Evolutionary conservation across 2,329 filamentous ascomycete genomes (phyloP).

Genomic region (Fusarium robinianum): DNA sequence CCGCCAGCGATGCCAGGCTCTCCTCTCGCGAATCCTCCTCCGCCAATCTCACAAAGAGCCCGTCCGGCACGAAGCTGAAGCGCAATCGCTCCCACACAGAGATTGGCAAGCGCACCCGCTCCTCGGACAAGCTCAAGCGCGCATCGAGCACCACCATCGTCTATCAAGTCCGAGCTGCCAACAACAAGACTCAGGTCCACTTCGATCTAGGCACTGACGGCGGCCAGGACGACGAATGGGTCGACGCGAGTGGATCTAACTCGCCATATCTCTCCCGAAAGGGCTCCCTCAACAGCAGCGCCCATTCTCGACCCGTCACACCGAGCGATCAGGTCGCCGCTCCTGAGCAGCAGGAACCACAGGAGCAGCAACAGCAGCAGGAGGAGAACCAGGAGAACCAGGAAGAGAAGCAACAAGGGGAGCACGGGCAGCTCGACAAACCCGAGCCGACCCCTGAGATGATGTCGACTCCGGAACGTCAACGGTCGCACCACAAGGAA

Average conservation of each 20-base stretch:
- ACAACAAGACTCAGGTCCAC: constrained; percentile 60
- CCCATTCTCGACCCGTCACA: constrained; percentile 48
- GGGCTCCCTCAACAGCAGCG: constrained; percentile 55
- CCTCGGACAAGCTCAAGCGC: constrained; percentile 57
- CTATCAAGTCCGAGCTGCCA: constrained; percentile 47
- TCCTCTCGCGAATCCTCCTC: constrained; percentile 49
- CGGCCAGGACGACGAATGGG: constrained; percentile 65
- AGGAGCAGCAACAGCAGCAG: constrained; percentile 1
- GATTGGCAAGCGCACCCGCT: constrained; percentile 60
- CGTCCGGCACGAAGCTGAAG: constrained; percentile 55
- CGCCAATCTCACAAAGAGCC: constrained; percentile 56
- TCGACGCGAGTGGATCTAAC: constrained; percentile 67
- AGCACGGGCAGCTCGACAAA: constrained; percentile 12
- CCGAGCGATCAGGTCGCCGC: constrained; percentile 34
- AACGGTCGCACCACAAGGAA: constrained; percentile 60
- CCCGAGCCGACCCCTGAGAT: constrained; percentile 9
- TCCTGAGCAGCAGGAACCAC: constrained; percentile 15
- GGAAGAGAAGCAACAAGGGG: constrained; percentile 1
- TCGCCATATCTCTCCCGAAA: constrained; percentile 58
- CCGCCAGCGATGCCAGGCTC: constrained; percentile 56
- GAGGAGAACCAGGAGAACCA: constrained; percentile 17
- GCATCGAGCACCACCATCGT: constrained; percentile 56
- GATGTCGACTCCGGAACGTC: constrained; percentile 43
- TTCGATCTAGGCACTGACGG: constrained; percentile 64
- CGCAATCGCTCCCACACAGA: constrained; percentile 31